Evolutionary conservation across 1,284 basidiomycete species (phyloP).

Genomic region (Fomitopsis betulina): DNA sequence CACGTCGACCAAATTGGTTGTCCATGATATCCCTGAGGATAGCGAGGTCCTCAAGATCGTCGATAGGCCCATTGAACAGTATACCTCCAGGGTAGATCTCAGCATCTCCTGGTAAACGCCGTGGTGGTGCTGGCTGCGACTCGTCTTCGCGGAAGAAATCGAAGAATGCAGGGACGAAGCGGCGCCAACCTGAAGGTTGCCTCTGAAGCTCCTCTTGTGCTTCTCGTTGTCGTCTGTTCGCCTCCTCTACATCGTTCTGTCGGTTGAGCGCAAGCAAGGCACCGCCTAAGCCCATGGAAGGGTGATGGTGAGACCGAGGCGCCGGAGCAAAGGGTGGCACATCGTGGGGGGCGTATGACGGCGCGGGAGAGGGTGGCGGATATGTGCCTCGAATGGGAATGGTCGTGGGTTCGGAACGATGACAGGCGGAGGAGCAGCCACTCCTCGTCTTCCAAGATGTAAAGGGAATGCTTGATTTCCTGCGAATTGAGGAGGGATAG

Average conservation of each 20-base stretch:
- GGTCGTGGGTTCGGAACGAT: slow-evolving; percentile 39
- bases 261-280: slow-evolving; percentile 47
- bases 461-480: slow-evolving; percentile 17
- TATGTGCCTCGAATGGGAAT: slow-evolving; percentile 38
- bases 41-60: neutral
- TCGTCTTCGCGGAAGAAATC: neutral
- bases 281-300: slow-evolving; percentile 64
- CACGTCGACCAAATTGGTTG: neutral
- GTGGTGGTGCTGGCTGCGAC: neutral
- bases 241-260: slow-evolving; percentile 21
- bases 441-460: slow-evolving; percentile 11
- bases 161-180: neutral
- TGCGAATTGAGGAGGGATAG: slow-evolving; percentile 32
- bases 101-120: neutral
- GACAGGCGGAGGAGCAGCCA: slow-evolving; percentile 14
- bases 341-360: slow-evolving; percentile 16
- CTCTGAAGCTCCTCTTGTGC: neutral
- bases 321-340: slow-evolving; percentile 28
- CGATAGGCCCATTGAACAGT: neutral
- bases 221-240: slow-evolving; percentile 10
- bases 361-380: slow-evolving; percentile 17
- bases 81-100: neutral
- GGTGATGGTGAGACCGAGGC: slow-evolving; percentile 49
- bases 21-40: neutral
- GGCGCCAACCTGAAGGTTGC: neutral